A percentile compares a stretch with the other conserved stretches of the same genome.
Conservation (phyloP, 148 eudicot genomes). For the Vaccinium vitisidaea region DNA sequence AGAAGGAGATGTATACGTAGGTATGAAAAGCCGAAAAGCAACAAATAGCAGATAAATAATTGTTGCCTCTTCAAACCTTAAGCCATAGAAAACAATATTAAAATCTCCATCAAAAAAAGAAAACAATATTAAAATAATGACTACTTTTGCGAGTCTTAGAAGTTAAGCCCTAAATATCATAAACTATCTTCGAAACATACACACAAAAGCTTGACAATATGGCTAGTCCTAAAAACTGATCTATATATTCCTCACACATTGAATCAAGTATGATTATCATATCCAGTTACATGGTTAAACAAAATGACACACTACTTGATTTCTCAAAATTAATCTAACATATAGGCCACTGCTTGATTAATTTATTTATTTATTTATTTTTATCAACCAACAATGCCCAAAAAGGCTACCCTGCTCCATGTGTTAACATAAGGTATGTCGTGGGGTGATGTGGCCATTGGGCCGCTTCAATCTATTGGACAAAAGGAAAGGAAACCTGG, state of each 20-base stretch:
- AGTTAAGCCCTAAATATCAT: neutral
- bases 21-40: neutral
- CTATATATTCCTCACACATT: neutral
- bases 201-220: slow-evolving; percentile 1
- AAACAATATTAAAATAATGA: neutral
- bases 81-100: neutral
- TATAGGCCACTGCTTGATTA: neutral
- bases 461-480: too few species aligned
- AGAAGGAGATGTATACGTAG: too few species aligned
- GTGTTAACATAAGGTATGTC: neutral
- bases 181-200: neutral
- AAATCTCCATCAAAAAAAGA: neutral
- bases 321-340: neutral
- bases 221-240: neutral
- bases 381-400: too few species aligned
- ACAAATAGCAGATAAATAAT: neutral
- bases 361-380: too few species aligned
- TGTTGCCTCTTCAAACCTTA: slow-evolving; percentile 8
- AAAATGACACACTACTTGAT: too few species aligned
- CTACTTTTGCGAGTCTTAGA: neutral
- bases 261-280: neutral
- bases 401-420: neutral
- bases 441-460: neutral
- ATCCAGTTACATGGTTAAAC: neutral
- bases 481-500: too few species aligned